Conservation (phyloP, 2,329 filamentous ascomycete species). For the Arthroderma uncinatum region DNA sequence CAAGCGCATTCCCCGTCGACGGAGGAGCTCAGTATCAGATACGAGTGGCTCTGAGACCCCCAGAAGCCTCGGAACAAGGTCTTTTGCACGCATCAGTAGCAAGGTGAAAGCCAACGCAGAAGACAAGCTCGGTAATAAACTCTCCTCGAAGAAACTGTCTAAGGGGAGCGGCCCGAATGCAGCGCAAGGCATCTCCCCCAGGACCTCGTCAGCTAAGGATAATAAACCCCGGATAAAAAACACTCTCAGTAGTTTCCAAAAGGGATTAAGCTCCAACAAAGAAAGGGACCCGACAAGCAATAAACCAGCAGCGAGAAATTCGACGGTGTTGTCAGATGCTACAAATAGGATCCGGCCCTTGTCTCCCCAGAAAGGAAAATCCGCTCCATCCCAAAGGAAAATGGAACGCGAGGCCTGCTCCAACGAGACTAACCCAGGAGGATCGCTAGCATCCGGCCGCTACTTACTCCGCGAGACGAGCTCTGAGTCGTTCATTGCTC, state of each 20-base stretch:
- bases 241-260: background rate
- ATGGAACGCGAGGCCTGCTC: conserved; percentile 7
- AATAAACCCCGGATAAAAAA: background rate
- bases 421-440: background rate
- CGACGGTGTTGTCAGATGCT: conserved; percentile 3
- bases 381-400: background rate
- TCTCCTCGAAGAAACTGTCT: background rate
- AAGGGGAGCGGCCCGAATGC: background rate
- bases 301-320: conserved; percentile 13
- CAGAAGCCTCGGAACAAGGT: conserved; percentile 12
- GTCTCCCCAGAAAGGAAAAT: conserved; percentile 2
- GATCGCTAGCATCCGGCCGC: conserved; percentile 17
- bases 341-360: conserved; percentile 7
- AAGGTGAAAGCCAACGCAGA: conserved; percentile 20
- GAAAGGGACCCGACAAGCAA: background rate
- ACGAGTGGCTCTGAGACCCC: conserved; percentile 18
- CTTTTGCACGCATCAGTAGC: conserved; percentile 2
- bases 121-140: conserved; percentile 19
- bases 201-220: background rate
- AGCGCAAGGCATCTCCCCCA: background rate
- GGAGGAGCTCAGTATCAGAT: conserved; percentile 11
- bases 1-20: conserved; percentile 2
- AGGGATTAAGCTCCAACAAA: background rate
- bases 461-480: conserved; percentile 30
- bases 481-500: conserved; percentile 31